Percentiles rank a stretch among this genome's conserved stretches.
Evolutionary conservation across 1,139 yeast genomes (phyloP).

Genomic region (Sugiyamaella xylanicola): DNA sequence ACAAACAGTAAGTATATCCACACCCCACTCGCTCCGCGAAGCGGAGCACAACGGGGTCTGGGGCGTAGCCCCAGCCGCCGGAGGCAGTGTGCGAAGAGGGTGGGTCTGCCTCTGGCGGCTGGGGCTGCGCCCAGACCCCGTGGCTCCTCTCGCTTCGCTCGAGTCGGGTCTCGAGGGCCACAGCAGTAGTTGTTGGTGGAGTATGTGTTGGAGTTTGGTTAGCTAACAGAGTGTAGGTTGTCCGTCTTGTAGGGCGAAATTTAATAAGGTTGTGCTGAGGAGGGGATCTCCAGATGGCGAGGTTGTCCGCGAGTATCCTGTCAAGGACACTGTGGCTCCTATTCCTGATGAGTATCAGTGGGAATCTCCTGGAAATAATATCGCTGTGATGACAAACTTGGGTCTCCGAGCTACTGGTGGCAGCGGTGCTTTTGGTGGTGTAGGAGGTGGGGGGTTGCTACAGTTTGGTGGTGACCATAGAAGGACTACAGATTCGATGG

Average conservation of each 20-base stretch:
- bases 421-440: conserved; percentile 12
- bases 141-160: background rate
- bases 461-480: background rate
- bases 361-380: conserved; percentile 16
- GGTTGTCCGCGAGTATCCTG: conserved; percentile 22
- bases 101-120: background rate
- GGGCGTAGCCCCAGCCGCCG: background rate
- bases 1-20: conserved; percentile 50
- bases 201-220: background rate
- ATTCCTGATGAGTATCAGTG: conserved; percentile 20
- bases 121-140: background rate
- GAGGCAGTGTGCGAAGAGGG: background rate
- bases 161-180: background rate
- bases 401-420: conserved; percentile 23
- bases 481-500: conserved; percentile 5
- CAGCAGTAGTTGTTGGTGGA: background rate
- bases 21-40: background rate
- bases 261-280: conserved; percentile 34
- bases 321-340: conserved; percentile 19
- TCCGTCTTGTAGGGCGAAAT: conserved; percentile 54
- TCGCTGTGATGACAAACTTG: conserved; percentile 6
- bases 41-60: background rate
- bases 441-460: background rate
- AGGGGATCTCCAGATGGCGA: conserved; percentile 22
- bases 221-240: conserved; percentile 39